phyloP scores from a whole-genome alignment of 2,329 filamentous ascomycete species.

The Sarocladiaceae sp. region DNA sequence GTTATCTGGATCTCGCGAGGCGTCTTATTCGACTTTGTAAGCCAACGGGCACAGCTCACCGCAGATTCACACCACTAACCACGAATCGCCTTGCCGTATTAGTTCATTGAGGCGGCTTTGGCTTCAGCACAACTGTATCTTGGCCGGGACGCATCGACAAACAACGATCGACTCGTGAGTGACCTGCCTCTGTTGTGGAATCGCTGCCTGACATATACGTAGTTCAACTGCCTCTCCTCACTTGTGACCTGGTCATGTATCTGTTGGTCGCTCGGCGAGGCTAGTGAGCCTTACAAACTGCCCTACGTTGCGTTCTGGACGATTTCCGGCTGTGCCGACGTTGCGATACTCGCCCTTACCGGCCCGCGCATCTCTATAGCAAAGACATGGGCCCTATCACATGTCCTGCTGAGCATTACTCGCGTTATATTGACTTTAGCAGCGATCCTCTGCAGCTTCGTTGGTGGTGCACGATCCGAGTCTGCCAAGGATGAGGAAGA shows the following conservation, averaged over 20 bases:
- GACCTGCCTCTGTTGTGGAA: not conserved
- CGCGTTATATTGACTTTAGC: not conserved
- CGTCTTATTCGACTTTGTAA: not conserved
- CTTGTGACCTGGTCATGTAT: not conserved
- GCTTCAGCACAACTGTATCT: not conserved
- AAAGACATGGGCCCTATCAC: not conserved
- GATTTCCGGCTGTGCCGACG: not conserved
- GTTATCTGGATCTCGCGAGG: not conserved
- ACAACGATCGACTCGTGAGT: not conserved
- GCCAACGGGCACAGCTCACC: too few relatives aligned
- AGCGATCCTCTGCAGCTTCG: not conserved
- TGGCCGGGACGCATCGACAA: not conserved
- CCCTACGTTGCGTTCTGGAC: not conserved
- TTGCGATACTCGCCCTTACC: not conserved
- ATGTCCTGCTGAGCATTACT: not conserved
- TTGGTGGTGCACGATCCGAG: not conserved
- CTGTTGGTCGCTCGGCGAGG: not conserved
- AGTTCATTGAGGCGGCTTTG: not conserved
- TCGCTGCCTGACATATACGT: not conserved
- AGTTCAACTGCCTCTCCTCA: slow-evolving; percentile 1
- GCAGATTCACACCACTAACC: too few relatives aligned
- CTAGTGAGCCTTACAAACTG: not conserved
- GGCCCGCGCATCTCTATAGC: not conserved
- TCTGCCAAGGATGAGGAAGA: not conserved
- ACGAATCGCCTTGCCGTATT: too few relatives aligned